Conservation (phyloP, 179 eudicot genomes). For the Beta lomatogona region DNA sequence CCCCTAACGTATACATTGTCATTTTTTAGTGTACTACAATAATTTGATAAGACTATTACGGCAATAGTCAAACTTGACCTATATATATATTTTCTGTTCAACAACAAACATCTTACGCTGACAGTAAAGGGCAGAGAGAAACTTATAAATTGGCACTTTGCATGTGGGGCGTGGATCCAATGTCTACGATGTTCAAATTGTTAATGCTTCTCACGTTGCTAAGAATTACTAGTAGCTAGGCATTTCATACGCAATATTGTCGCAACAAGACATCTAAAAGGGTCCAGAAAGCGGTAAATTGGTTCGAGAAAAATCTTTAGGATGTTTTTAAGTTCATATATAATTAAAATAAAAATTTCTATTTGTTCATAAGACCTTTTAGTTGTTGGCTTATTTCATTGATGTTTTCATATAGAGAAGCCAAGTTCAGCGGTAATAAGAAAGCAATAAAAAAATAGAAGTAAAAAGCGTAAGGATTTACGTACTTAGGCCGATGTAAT, state of each 20-base stretch:
- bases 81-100: constrained; percentile 22
- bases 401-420: too few relatives aligned
- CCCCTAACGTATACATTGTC: not conserved
- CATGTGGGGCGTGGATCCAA: constrained; percentile 15
- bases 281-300: too few relatives aligned
- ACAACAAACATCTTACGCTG: constrained; percentile 21
- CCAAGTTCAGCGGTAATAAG: too few relatives aligned
- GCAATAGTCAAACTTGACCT: constrained; percentile 29
- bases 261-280: not conserved
- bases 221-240: too few relatives aligned
- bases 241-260: not conserved
- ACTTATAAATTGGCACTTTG: constrained; percentile 17
- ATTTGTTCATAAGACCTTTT: too few relatives aligned
- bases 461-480: too few relatives aligned
- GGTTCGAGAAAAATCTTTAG: too few relatives aligned
- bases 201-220: not conserved
- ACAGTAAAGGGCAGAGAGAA: not conserved
- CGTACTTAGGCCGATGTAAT: too few relatives aligned
- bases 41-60: constrained; percentile 6
- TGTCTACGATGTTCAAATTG: not conserved
- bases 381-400: too few relatives aligned
- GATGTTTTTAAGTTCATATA: too few relatives aligned
- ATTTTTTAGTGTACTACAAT: constrained; percentile 15
- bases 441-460: too few relatives aligned
- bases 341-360: too few relatives aligned